Base-by-base conservation (phyloP, 768 basidiomycete species). In the Psilocybe azurescens region DNA sequence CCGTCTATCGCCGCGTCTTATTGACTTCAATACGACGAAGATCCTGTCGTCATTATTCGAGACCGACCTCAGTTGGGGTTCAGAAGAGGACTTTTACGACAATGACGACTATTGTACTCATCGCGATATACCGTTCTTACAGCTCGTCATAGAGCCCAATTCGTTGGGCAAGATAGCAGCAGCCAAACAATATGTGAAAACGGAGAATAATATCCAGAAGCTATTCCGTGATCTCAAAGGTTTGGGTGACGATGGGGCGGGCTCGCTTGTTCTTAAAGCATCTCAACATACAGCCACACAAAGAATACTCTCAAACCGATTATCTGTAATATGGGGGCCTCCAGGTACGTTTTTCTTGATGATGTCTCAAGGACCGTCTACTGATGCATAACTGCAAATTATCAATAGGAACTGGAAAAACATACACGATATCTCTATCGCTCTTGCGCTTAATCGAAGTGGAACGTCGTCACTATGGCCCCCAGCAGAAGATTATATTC, bases 331-430 rank as follows among this genome's bases (percentile, higher is more conserved):
- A 16, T 84, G 82, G 81, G 83, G 82, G 10, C 83, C 83, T 33
- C 83, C 83, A 68, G 78, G 81, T 79, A 64, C 46, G 74, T 47
- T 20, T 29, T 7, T 28, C n/a, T 14, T 29, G 18, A 29, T 20
- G 2, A 56, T 2, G 18, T 9, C 47, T 41, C 20, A 39, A 6
- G 10, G 28, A 53, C 33, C 14, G 6, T 33, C 53, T 33, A 29
- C 41, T 44, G 7, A 59, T 41, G 10, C 10, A n/a, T 28, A 16
- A 20, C 5, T 33, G 9, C 33, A n/a, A n/a, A n/a, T n/a, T n/a
- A n/a, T n/a, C n/a, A n/a, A n/a, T n/a, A 82, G 83, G 83, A 4
- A 83, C 83, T 6, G 83, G 83, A 5, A 85, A 85, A 69, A 85
- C 83, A 6, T 80, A 85, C 62, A 85, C 83, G 0, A 76, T 84